Base-by-base conservation (phyloP, 371 early-diverging fungal species). In the Mortierella sp. region DNA sequence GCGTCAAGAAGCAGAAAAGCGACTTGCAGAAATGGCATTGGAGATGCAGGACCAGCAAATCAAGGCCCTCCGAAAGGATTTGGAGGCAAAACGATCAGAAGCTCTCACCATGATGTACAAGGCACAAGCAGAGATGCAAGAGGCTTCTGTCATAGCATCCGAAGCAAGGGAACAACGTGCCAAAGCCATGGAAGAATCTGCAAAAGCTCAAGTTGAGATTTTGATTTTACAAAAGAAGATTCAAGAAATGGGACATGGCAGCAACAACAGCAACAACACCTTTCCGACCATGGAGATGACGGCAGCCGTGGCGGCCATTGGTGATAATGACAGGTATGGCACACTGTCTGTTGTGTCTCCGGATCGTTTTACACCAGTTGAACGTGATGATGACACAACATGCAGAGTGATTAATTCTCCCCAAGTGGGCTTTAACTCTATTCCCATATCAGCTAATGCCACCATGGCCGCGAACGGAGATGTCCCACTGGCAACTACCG, bases 51-150 rank as follows among this genome's bases (percentile, higher is more conserved):
- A 62, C 0, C 26, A 61, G 15, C 42, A 53, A 1, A 2, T 59
- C 3, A 31, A 34, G n/a, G 31, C 49, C 8, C 57, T 73, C 3
- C 35, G 47, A n/a, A 61, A 66, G 43, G 74, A 73, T 15, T 17
- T 68, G 31, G 68, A 73, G 22, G 63, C 58, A 13, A 67, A 62
- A 3, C 53, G 74, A 23, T 31, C 68, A 0, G 74, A 73, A 13
- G 68, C 68, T 0, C 0, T 73, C 35, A 17, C 56, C 40, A 68
- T 68, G 74, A 73, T 73, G 74, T 51, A 62, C 29, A 73, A 59
- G 54, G 74, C 74, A 1, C 57, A 57, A 3, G 63, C 40, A 10
- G 74, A 73, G 28, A 37, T 56, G 12, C 68, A 45, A 7, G 59
- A 67, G 60, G 60, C 64, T 9, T 22, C 42, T 1, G 51, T 29